phyloP scores from a whole-genome alignment of 1,284 basidiomycete genomes.

The Hymenochaete sp. region DNA sequence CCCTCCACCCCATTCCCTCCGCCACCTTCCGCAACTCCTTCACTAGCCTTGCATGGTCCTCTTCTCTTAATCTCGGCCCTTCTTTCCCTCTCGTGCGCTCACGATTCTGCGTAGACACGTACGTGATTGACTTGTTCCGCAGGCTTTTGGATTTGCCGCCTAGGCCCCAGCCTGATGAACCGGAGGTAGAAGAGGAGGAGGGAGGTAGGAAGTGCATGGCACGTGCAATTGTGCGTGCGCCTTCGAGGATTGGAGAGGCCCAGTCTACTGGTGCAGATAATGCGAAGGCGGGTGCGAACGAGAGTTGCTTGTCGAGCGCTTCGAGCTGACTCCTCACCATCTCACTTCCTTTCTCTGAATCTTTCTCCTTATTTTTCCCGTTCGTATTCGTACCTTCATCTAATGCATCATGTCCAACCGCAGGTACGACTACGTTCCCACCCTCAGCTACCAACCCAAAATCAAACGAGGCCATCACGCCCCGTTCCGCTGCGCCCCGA shows the following conservation, averaged over 20 bases:
- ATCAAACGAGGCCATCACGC: constrained; percentile 31
- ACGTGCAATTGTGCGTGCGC: no score
- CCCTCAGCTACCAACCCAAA: no score
- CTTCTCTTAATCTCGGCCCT: constrained; percentile 34
- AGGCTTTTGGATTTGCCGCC: constrained; percentile 5
- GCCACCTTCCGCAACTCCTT: constrained; percentile 44
- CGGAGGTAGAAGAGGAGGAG: neutral
- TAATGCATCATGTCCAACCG: neutral
- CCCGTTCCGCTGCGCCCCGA: constrained; percentile 52
- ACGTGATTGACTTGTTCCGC: constrained; percentile 60
- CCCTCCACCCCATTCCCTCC: constrained; percentile 51
- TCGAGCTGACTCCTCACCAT: constrained; percentile 9
- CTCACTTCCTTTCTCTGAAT: neutral
- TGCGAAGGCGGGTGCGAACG: constrained; percentile 17
- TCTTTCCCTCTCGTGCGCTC: constrained; percentile 34
- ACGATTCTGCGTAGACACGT: constrained; percentile 58
- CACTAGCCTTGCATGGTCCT: constrained; percentile 47
- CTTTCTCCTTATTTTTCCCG: constrained; percentile 4
- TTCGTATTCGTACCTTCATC: neutral
- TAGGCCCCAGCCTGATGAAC: constrained; percentile 15
- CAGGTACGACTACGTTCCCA: constrained; percentile 8
- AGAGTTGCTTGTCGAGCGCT: constrained; percentile 12
- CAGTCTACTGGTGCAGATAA: constrained; percentile 13
- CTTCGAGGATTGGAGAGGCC: constrained; percentile 10
- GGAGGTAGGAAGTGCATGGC: no score